Conservation (phyloP, 495 filamentous ascomycete species). For the Aspergillus avenaceus region DNA sequence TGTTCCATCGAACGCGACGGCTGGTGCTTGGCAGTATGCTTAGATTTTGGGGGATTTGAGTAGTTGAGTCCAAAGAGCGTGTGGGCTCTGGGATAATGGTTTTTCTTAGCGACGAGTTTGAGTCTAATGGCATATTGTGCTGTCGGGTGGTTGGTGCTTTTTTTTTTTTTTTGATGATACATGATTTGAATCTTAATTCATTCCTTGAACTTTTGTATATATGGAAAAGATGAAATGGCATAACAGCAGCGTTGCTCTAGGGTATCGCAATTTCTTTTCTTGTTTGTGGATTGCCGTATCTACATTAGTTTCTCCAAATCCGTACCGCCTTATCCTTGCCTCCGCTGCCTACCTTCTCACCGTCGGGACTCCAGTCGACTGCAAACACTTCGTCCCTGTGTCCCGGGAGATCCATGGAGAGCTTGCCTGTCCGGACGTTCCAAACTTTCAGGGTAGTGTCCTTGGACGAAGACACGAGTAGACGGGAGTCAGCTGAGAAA, state of each 20-base stretch:
- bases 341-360: conserved; percentile 78
- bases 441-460: conserved; percentile 95
- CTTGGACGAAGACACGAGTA: conserved; percentile 81
- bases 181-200: neutral
- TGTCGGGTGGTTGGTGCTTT: too few species aligned
- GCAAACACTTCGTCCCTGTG: conserved; percentile 95
- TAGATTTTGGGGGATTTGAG: conserved; percentile 11
- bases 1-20: conserved; percentile 15
- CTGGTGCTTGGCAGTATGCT: conserved; percentile 41
- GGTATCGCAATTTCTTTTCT: conserved; percentile 5
- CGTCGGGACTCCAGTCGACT: conserved; percentile 88
- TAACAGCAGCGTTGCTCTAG: neutral
- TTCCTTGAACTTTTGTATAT: neutral
- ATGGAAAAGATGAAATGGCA: neutral
- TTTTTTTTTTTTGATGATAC: neutral
- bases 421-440: conserved; percentile 80
- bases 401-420: conserved; percentile 83
- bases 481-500: conserved; percentile 83
- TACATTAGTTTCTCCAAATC: conserved; percentile 68
- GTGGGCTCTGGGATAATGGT: too few species aligned
- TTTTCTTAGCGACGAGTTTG: too few species aligned
- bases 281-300: conserved; percentile 16
- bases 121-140: too few species aligned
- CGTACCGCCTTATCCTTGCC: conserved; percentile 90
- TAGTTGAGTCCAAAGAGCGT: too few species aligned